These are phyloP conservation scores for Tylopilus cervinicoccineus DNA, from an alignment of 768 basidiomycete genomes.

Conservation along the genomic window DNA sequence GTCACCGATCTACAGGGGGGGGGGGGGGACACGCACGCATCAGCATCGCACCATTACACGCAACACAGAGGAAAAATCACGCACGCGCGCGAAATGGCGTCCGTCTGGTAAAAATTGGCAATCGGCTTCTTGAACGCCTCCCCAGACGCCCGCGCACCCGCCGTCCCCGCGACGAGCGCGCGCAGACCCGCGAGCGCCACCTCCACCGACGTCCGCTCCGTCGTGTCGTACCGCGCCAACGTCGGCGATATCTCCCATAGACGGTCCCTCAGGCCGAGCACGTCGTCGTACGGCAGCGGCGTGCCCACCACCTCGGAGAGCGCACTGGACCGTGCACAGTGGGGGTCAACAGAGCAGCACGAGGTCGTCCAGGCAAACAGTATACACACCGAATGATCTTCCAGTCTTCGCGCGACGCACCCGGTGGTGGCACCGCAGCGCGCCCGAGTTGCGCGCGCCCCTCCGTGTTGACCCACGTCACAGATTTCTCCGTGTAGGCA, in stretches of 20 bases:
- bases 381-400: constrained; percentile 82
- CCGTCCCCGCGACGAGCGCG: constrained; percentile 48
- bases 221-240: constrained; percentile 77
- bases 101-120: constrained; percentile 93
- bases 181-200: constrained; percentile 69
- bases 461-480: constrained; percentile 97
- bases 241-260: constrained; percentile 97
- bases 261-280: constrained; percentile 78
- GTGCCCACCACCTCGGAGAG: constrained; percentile 81
- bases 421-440: constrained; percentile 91
- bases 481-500: constrained; percentile 90
- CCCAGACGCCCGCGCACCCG: constrained; percentile 53
- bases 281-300: constrained; percentile 87
- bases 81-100: constrained; percentile 89
- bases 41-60: background rate
- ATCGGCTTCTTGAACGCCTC: constrained; percentile 75
- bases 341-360: background rate
- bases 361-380: background rate
- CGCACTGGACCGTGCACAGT: constrained; percentile 50
- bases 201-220: constrained; percentile 73
- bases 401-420: constrained; percentile 95
- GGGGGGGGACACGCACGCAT: too few species aligned
- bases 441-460: constrained; percentile 89
- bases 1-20: constrained; percentile 67
- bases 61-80: constrained; percentile 32